Percentiles rank a stretch among this genome's conserved stretches.
phyloP scores from a whole-genome alignment of 768 basidiomycete species.

The Leccinum fibrillosum region DNA sequence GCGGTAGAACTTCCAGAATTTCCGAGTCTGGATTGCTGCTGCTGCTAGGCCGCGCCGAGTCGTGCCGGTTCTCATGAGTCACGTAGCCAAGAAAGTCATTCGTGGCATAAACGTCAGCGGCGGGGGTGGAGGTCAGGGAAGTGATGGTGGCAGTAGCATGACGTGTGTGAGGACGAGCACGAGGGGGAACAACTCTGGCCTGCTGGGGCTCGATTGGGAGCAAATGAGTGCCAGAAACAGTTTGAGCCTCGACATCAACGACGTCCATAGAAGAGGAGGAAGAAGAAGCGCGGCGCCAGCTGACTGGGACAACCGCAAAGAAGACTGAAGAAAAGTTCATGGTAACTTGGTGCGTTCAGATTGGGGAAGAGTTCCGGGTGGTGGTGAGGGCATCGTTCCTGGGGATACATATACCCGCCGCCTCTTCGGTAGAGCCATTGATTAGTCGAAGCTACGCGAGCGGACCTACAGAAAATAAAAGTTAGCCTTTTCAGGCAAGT shows the following conservation, averaged over 20 bases:
- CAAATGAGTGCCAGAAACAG: neutral
- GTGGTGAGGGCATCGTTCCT: neutral
- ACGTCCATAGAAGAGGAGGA: slow-evolving; percentile 1
- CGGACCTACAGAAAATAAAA: neutral
- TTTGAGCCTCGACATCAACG: slow-evolving; percentile 17
- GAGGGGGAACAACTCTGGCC: slow-evolving; percentile 3
- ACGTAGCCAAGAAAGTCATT: slow-evolving; percentile 30
- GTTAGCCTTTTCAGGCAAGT: slow-evolving; percentile 3
- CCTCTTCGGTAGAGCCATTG: neutral
- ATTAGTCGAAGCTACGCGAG: too few relatives aligned
- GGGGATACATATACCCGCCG: slow-evolving; percentile 1
- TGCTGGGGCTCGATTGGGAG: slow-evolving; percentile 8
- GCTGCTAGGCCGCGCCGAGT: slow-evolving; percentile 4
- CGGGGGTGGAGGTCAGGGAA: neutral
- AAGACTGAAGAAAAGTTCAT: neutral
- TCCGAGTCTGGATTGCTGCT: neutral
- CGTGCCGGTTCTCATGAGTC: slow-evolving; percentile 31
- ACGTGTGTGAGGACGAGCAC: slow-evolving; percentile 3
- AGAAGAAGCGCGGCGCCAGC: slow-evolving; percentile 8
- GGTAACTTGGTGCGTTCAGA: neutral
- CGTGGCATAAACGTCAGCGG: slow-evolving; percentile 8
- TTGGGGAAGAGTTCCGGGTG: neutral
- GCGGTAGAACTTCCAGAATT: neutral
- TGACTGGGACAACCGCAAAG: slow-evolving; percentile 8
- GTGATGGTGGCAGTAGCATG: neutral